These are phyloP conservation scores for Orbilia javanica DNA, from an alignment of 2,329 filamentous ascomycete species.

Conservation along the genomic window DNA sequence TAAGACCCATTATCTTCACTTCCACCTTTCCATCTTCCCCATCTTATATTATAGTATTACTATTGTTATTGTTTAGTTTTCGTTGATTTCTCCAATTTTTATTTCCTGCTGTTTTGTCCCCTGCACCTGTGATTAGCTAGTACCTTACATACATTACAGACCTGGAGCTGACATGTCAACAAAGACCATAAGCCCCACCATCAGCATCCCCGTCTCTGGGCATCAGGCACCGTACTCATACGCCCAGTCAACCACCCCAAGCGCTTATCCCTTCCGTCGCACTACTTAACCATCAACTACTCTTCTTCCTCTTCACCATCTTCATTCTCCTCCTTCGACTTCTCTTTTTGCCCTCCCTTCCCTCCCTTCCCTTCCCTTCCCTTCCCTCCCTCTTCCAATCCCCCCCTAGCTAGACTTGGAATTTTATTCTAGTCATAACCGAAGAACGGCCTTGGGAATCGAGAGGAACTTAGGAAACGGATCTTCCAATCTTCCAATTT, in stretches of 20 bases:
- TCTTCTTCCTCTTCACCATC: not conserved
- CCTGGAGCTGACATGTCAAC: conserved; percentile 63
- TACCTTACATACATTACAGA: conserved; percentile 25
- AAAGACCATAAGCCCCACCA: conserved; percentile 61
- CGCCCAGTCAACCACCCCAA: not conserved
- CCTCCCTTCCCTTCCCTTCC: not conserved
- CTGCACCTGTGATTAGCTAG: not conserved
- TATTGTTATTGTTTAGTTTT: too few species aligned
- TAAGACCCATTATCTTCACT: not conserved
- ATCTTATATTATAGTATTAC: conserved; percentile 19
- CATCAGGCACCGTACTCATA: conserved; percentile 29
- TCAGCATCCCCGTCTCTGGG: conserved; percentile 26
- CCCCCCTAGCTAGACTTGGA: not conserved
- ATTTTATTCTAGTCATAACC: not conserved
- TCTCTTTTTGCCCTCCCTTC: not conserved
- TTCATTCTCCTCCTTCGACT: not conserved
- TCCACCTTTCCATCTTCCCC: conserved; percentile 7
- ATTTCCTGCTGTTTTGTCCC: conserved; percentile 53
- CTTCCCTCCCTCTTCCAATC: not conserved
- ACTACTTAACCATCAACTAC: not conserved
- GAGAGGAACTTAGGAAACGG: not conserved
- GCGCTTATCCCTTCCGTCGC: not conserved
- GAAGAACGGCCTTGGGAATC: not conserved
- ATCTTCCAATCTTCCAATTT: not conserved
- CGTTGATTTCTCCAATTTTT: conserved; percentile 19